These are phyloP conservation scores for Thraustotheca clavata DNA, from an alignment of 352 stramenopile genomes.

Conservation along the genomic window DNA sequence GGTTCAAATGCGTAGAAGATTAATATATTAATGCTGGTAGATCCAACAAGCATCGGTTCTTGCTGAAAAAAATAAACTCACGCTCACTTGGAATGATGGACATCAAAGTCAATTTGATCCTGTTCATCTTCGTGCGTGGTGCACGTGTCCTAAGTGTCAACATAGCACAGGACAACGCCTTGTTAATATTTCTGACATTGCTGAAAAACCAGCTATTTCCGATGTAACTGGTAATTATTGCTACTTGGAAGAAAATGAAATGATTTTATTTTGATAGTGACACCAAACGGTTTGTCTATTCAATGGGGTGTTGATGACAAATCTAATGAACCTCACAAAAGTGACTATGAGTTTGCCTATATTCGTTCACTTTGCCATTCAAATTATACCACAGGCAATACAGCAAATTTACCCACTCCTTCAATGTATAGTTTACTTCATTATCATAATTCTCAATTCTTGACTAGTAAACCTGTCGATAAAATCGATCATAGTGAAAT, in stretches of 20 bases:
- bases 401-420: constrained; percentile 36
- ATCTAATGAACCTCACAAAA: constrained; percentile 64
- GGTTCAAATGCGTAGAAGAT: not conserved
- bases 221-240: constrained; percentile 68
- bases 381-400: constrained; percentile 33
- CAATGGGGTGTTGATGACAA: constrained; percentile 47
- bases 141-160: constrained; percentile 52
- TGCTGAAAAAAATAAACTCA: constrained; percentile 41
- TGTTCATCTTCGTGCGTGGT: constrained; percentile 72
- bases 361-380: constrained; percentile 77
- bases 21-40: not conserved
- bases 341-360: constrained; percentile 56
- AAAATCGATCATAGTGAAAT: constrained; percentile 52
- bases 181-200: constrained; percentile 62
- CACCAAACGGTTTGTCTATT: constrained; percentile 1
- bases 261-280: no score
- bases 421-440: constrained; percentile 21
- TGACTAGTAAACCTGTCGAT: constrained; percentile 40
- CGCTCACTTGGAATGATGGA: constrained; percentile 69
- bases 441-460: constrained; percentile 11
- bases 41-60: not conserved
- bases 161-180: constrained; percentile 72
- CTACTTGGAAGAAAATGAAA: no score
- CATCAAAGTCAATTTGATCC: constrained; percentile 60
- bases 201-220: constrained; percentile 47